Evolutionary conservation across 2,329 filamentous ascomycete genomes (phyloP), one percentile per base, ranked within the genome.

Genomic region (Phaeosphaeriaceae sp.): DNA sequence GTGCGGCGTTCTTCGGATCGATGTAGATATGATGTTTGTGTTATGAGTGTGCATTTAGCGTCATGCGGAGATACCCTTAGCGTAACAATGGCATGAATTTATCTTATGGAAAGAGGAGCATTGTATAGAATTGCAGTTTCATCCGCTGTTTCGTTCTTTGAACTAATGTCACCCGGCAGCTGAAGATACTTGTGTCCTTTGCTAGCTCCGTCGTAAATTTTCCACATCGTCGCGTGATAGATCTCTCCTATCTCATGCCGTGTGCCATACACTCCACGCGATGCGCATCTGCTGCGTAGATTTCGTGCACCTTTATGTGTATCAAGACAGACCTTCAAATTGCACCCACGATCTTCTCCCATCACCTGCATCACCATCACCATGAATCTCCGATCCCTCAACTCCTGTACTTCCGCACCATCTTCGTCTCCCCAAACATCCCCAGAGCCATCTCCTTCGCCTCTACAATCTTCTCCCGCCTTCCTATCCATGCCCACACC

Each of bases 1-100:
- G 54, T 33, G 49, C 57, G 48, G 31, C 19, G 5, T 3, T 60
- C 13, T 53, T 60, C 36, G 46, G 20, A 20, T 24, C 45, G 22
- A 46, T 58, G 19, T 61, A 58, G 52, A 51, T 41, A 49, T 19
- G 5, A 4, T 22, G 19, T 21, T 13, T 45, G 13, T 40, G 9
- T 27, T 13, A n/a, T 40, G 36, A 3, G 36, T 4, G 36, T 40
- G 11, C 42, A 45, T 45, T 45, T 22, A 22, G 42, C 42, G 21
- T 42, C 15, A n/a, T n/a, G 51, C 42, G 20, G 13, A 51, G 15
- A 47, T 51, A 51, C 19, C 33, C 48, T 51, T 51, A 48, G 42
- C 42, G 22, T 45, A 19, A 45, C 42, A 19, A 45, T 45, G 22
- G 42, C 13, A 45, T 45, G 7, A 19, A 22, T 6, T 6, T n/a